Conservation (phyloP, 345 rosid genomes). For the Noccaea bulbosa region DNA sequence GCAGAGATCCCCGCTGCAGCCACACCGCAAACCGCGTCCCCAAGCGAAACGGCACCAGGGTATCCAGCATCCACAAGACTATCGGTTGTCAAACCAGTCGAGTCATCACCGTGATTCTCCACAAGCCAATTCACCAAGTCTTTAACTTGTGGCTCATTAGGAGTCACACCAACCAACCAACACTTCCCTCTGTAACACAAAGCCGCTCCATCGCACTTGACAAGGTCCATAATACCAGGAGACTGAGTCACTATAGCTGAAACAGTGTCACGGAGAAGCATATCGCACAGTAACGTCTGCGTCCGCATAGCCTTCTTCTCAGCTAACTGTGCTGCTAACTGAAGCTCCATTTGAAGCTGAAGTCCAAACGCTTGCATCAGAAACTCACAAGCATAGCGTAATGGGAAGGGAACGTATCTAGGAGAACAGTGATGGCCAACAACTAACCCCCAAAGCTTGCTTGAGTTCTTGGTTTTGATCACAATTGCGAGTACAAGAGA, state of each 20-base stretch:
- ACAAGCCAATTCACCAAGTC: conserved; percentile 73
- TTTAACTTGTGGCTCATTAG: conserved; percentile 68
- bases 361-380: conserved; percentile 82
- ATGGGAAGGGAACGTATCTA: conserved; percentile 71
- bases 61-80: conserved; percentile 75
- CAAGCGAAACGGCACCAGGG: conserved; percentile 67
- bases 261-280: conserved; percentile 83
- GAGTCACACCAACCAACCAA: conserved; percentile 82
- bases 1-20: conserved; percentile 74
- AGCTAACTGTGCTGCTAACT: conserved; percentile 57
- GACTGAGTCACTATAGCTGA: conserved; percentile 79
- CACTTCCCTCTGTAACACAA: conserved; percentile 59
- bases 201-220: conserved; percentile 93
- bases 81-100: conserved; percentile 75
- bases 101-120: conserved; percentile 60
- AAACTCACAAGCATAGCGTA: conserved; percentile 83
- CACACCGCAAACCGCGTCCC: conserved; percentile 85
- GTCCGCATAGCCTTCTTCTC: conserved; percentile 76
- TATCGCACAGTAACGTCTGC: conserved; percentile 75
- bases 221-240: conserved; percentile 85
- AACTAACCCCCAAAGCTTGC: conserved; percentile 86
- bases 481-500: conserved; percentile 71
- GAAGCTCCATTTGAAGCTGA: conserved; percentile 80
- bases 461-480: conserved; percentile 52
- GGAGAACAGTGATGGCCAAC: conserved; percentile 86